Conservation (phyloP, 768 basidiomycete genomes). For the Leccinum fibrillosum region DNA sequence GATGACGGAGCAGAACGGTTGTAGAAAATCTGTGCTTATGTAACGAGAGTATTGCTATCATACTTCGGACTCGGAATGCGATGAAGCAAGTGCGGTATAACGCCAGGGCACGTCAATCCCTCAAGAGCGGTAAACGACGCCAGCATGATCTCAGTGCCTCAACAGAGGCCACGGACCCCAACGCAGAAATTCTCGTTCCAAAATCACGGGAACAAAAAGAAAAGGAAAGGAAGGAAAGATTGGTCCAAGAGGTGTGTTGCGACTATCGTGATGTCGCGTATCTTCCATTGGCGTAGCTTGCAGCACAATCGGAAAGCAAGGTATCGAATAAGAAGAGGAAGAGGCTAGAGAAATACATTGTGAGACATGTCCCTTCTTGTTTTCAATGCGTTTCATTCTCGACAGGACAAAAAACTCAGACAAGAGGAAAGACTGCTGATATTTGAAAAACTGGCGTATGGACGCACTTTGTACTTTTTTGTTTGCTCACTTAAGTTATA, state of each 20-base stretch:
- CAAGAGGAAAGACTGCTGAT: conserved; percentile 79
- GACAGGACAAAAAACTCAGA: conserved; percentile 86
- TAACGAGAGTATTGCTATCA: not conserved
- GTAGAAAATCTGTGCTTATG: not conserved
- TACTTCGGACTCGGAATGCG: not conserved
- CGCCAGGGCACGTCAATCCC: conserved; percentile 63
- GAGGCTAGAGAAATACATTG: conserved; percentile 89
- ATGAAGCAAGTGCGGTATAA: conserved; percentile 41
- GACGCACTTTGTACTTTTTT: conserved; percentile 17
- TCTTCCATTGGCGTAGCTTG: conserved; percentile 20
- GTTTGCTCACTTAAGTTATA: conserved; percentile 17
- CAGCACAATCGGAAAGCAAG: conserved; percentile 58
- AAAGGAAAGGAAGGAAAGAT: conserved; percentile 52
- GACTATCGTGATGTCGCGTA: not conserved
- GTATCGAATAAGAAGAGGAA: conserved; percentile 86
- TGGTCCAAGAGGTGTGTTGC: conserved; percentile 57
- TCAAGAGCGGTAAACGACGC: conserved; percentile 59
- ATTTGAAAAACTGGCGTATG: conserved; percentile 78
- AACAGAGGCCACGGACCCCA: conserved; percentile 43
- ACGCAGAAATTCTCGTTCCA: conserved; percentile 54
- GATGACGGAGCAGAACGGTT: too few species aligned
- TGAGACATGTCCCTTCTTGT: conserved; percentile 33
- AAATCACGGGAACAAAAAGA: conserved; percentile 64
- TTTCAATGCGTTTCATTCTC: not conserved
- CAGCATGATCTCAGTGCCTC: conserved; percentile 25